phyloP scores from a whole-genome alignment of 2,329 filamentous ascomycete genomes.

The Chrysosporium keratinophilum region DNA sequence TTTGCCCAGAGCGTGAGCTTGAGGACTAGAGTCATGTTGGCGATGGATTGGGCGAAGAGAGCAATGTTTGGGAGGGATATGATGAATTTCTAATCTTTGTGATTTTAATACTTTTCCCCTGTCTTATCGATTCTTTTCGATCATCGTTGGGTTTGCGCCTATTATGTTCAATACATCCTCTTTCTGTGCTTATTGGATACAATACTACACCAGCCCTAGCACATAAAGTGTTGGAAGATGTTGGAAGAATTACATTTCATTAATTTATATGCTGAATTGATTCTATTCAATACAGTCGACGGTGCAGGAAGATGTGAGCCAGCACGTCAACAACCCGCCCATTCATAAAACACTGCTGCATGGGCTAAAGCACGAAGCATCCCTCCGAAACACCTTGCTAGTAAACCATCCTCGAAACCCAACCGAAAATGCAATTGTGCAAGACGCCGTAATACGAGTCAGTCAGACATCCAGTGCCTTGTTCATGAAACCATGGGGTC shows the following conservation, averaged over 20 bases:
- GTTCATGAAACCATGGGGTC: conserved; percentile 28
- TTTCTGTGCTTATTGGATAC: too few relatives aligned
- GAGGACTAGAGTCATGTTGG: conserved; percentile 73
- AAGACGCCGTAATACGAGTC: neutral
- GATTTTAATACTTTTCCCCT: neutral
- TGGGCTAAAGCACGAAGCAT: neutral
- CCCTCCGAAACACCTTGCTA: conserved; percentile 1
- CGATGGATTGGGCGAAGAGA: conserved; percentile 98
- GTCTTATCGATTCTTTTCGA: neutral
- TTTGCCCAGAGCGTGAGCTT: conserved; percentile 96
- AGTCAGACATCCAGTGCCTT: neutral
- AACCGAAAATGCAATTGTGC: neutral
- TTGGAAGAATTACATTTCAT: too few relatives aligned
- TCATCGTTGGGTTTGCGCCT: neutral
- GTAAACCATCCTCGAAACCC: neutral
- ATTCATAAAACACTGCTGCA: neutral
- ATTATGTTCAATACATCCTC: neutral
- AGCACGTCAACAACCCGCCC: neutral
- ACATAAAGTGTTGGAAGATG: too few relatives aligned
- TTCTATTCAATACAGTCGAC: neutral
- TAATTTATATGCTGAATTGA: too few relatives aligned
- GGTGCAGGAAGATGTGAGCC: neutral
- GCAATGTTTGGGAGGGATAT: conserved; percentile 76
- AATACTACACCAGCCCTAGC: too few relatives aligned
- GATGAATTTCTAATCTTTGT: conserved; percentile 40